Base-by-base conservation (phyloP, 2,329 filamentous ascomycete genomes). In the Fusarium aywerte region DNA sequence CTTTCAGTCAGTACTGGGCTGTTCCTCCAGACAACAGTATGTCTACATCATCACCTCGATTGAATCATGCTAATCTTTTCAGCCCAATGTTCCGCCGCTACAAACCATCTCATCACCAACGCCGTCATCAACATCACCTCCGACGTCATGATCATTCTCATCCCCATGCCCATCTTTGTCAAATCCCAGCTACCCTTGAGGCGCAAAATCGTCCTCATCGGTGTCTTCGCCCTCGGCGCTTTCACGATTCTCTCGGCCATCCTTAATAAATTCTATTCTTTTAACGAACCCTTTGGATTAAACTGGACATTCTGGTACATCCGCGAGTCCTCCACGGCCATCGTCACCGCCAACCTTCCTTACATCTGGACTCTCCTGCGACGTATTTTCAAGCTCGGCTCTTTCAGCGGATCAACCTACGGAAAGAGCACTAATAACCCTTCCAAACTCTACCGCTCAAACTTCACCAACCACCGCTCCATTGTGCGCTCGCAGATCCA, bases 71-170 rank as follows among this genome's bases (percentile, higher is more conserved):
- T 74, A 13, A 72, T 58, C 3, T 11, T n/a, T 3, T 4, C 32
- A 84, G 82, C 78, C 2, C 85, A 89, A 79, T 89, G 86, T 71
- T 84, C 85, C 1, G 83, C 86, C 0, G 81, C 84, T 3, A 79
- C 83, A 16, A 79, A 87, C 70, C 88, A 88, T 68, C 80, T 87
- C 12, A 87, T 88, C 49, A 83, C 84, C 16, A 87, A 89, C 59
- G 82, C 84, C 2, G 79, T 82, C 5, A 83, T 89, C 71, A 89
- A 90, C 67, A 83, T 89, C 47, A 82, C 84, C 4, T 87, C 85
- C 25, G 87, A 89, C 65, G 35, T 88, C 4, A 80, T 86, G 77
- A 88, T 90, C 72, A 83, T 89, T 27, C 71, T 80, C 5, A 83
- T 89, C 20, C 85, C 86, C 2, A 79, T 89, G 64, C 86, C 86